Conservation (phyloP, 2,329 filamentous ascomycete species). For the Cytospora piceae region DNA sequence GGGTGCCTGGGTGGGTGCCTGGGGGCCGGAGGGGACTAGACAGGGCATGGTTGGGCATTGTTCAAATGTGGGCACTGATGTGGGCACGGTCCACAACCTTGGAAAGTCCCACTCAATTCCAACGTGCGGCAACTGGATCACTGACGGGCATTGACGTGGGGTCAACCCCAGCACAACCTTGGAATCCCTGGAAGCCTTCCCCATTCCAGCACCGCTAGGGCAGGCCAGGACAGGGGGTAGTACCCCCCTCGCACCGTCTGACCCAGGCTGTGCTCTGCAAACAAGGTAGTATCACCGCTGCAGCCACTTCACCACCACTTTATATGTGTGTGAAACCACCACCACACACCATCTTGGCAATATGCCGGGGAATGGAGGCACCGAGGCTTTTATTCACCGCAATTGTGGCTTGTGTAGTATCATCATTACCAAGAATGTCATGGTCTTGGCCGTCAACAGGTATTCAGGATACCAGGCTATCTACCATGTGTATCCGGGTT, state of each 20-base stretch:
- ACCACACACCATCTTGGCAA: constrained; percentile 5
- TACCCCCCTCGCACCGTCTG: too few species aligned
- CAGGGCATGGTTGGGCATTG: too few species aligned
- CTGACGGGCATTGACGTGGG: neutral
- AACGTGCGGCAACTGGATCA: neutral
- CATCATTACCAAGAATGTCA: constrained; percentile 11
- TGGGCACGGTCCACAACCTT: too few species aligned
- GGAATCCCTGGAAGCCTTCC: neutral
- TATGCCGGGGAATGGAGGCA: neutral
- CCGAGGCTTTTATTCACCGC: constrained; percentile 13
- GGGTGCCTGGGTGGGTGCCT: too few species aligned
- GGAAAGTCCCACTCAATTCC: too few species aligned
- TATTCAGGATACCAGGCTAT: neutral
- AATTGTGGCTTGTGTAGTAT: constrained; percentile 7
- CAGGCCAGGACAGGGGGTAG: neutral
- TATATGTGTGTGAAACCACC: neutral
- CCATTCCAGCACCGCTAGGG: neutral
- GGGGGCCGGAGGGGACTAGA: too few species aligned
- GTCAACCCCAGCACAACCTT: too few species aligned
- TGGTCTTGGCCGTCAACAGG: neutral
- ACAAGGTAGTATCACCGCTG: neutral
- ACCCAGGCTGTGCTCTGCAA: neutral
- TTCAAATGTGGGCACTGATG: too few species aligned
- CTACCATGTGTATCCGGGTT: neutral
- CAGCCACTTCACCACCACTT: too few species aligned